Base-by-base conservation (phyloP, 1,139 yeast genomes). In the Suhomyces anneliseae region DNA sequence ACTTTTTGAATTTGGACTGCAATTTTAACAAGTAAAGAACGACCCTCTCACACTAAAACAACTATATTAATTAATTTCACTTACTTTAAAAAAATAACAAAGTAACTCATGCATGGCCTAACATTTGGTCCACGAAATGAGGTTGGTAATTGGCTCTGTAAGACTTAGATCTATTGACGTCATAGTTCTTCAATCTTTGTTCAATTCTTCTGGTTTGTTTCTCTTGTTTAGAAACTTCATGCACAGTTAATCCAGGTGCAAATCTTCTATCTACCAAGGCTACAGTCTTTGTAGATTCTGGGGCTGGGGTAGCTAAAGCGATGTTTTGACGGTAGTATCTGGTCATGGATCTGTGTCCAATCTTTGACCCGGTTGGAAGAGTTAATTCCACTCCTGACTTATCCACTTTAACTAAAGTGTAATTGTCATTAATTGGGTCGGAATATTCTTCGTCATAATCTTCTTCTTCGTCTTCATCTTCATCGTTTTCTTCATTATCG, bases 261-360 rank as follows among this genome's bases (percentile, higher is more conserved):
- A 59, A 65, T 43, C 79, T 59, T 41, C 77, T 57, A 51, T 74
- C 79, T 2, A 65, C 73, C 38, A 74, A 50, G 0, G 76, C 74
- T 27, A 72, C 69, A 0, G 78, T 70, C 42, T 55, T 67, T 36
- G 58, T 61, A 0, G 70, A 61, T 10, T 72, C 77, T 4, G 44
- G 44, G 8, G 58, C 45, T 10, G 57, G 66, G 7, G 60, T 46
- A 3, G 72, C 69, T 12, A 57, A 44, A 0, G 65, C 59, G 26
- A 69, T 57, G 43, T 66, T 71, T 51, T 72, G 81, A 44, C 76
- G 74, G 47, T 73, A 70, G 48, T 73, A 72, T 38, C 74, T 63
- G n/a, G 65, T 59, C 73, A 76, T 69, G 2, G 76, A 61, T 43
- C 83, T 60, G 57, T 79, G 82, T 0, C 82, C 82, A 4, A 79